These are phyloP conservation scores for Pseudognaphalium luteoalbum DNA, from an alignment of 129 eudicot species.

Conservation along the genomic window DNA sequence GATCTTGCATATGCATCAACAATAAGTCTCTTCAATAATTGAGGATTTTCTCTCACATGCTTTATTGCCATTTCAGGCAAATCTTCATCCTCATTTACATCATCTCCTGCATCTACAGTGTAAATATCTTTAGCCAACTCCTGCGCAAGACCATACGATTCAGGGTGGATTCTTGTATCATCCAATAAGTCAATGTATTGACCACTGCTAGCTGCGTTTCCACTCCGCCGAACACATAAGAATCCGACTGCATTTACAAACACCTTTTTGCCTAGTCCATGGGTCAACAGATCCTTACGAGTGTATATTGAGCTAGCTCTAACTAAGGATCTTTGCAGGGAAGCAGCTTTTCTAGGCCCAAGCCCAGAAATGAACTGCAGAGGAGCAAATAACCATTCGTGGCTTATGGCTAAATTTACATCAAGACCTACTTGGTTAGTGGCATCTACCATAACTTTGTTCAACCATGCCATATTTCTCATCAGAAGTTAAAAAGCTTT, in stretches of 20 bases:
- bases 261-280: constrained; percentile 83
- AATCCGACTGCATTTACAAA: constrained; percentile 93
- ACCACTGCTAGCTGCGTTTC: constrained; percentile 78
- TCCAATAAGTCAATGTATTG: constrained; percentile 82
- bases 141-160: constrained; percentile 85
- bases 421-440: constrained; percentile 96
- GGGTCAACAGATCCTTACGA: constrained; percentile 78
- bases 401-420: constrained; percentile 80
- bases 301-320: constrained; percentile 77
- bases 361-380: constrained; percentile 93
- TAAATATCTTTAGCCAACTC: constrained; percentile 89
- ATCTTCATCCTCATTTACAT: constrained; percentile 70
- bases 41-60: constrained; percentile 80
- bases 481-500: constrained; percentile 82
- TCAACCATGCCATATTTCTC: constrained; percentile 92
- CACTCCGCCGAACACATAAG: constrained; percentile 80
- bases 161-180: constrained; percentile 94
- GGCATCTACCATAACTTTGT: constrained; percentile 91
- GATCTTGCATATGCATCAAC: constrained; percentile 58
- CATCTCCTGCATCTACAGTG: constrained; percentile 49
- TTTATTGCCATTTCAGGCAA: constrained; percentile 83
- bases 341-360: constrained; percentile 95
- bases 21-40: constrained; percentile 41
- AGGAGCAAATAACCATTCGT: constrained; percentile 94
- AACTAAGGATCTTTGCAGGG: constrained; percentile 72